Percentiles rank a stretch among this genome's conserved stretches.
These are phyloP conservation scores for Naganishia vaughanmartiniae DNA, from an alignment of 768 basidiomycete species.

Conservation along the genomic window DNA sequence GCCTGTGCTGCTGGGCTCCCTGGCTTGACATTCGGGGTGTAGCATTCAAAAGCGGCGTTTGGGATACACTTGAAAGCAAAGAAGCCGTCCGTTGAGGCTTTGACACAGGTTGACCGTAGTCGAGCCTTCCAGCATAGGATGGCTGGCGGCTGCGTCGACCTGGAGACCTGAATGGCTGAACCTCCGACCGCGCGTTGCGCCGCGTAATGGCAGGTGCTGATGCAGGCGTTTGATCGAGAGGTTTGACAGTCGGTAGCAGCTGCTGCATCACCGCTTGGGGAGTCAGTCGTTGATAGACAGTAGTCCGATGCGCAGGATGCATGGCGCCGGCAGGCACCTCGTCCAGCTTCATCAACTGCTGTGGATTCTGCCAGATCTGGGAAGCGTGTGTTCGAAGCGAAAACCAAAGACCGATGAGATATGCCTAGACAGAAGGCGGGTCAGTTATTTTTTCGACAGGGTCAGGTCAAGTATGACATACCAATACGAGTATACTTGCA, in stretches of 20 bases:
- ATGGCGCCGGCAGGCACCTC: conserved; percentile 41
- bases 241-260: conserved; percentile 38
- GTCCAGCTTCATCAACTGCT: conserved; percentile 51
- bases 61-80: conserved; percentile 12
- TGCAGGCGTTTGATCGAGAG: conserved; percentile 1
- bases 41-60: conserved; percentile 42
- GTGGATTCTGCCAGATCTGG: conserved; percentile 99
- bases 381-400: conserved; percentile 94
- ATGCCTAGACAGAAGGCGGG: conserved; percentile 62
- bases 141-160: conserved; percentile 4
- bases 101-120: background rate
- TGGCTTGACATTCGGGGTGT: conserved; percentile 64
- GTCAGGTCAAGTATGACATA: conserved; percentile 56
- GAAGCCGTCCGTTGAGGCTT: conserved; percentile 5
- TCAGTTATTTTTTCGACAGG: background rate
- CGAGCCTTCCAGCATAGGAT: background rate
- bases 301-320: conserved; percentile 48
- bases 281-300: conserved; percentile 49
- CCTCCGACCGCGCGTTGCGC: background rate
- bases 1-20: conserved; percentile 33
- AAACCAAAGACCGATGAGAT: conserved; percentile 96
- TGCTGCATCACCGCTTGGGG: conserved; percentile 51
- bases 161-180: background rate
- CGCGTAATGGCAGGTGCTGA: background rate
- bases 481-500: conserved; percentile 81